A percentile compares a stretch with the other conserved stretches of the same genome.
phyloP scores from a whole-genome alignment of 2,329 filamentous ascomycete species.

The Lachnellula hyalina region DNA sequence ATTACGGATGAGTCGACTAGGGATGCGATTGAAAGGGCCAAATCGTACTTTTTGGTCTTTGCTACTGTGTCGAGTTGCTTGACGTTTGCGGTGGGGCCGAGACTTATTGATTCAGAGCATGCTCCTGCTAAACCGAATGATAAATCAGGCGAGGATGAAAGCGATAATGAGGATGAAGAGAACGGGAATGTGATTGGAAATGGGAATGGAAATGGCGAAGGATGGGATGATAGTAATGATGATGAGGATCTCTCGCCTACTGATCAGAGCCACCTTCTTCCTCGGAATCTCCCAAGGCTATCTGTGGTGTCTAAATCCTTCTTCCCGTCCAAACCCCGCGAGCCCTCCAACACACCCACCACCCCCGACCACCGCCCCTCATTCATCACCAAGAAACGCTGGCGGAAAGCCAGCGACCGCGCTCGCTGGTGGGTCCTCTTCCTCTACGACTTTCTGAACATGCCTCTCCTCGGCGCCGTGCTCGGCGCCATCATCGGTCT shows the following conservation, averaged over 20 bases:
- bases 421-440: constrained; percentile 34
- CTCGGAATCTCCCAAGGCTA: constrained; percentile 6
- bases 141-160: constrained; percentile 16
- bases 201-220: constrained; percentile 23
- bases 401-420: constrained; percentile 27
- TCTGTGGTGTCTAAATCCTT: constrained; percentile 25
- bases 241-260: constrained; percentile 33
- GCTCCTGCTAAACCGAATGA: constrained; percentile 32
- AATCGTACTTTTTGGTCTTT: constrained; percentile 62
- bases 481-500: constrained; percentile 56
- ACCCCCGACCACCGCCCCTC: constrained; percentile 25
- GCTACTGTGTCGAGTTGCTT: constrained; percentile 58
- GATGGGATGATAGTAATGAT: constrained; percentile 11
- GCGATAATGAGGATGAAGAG: constrained; percentile 25
- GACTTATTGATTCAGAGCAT: constrained; percentile 45
- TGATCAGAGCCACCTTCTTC: constrained; percentile 45
- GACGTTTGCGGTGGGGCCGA: constrained; percentile 59
- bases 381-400: constrained; percentile 21
- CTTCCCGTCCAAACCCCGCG: constrained; percentile 26
- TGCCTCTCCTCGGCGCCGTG: constrained; percentile 55
- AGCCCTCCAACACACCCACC: constrained; percentile 8
- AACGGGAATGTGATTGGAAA: constrained; percentile 9
- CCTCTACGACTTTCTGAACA: constrained; percentile 50
- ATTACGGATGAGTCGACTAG: constrained; percentile 37
- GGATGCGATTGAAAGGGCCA: constrained; percentile 51